Base-by-base conservation (phyloP, 768 basidiomycete genomes). In the Lentinula detonsa region DNA sequence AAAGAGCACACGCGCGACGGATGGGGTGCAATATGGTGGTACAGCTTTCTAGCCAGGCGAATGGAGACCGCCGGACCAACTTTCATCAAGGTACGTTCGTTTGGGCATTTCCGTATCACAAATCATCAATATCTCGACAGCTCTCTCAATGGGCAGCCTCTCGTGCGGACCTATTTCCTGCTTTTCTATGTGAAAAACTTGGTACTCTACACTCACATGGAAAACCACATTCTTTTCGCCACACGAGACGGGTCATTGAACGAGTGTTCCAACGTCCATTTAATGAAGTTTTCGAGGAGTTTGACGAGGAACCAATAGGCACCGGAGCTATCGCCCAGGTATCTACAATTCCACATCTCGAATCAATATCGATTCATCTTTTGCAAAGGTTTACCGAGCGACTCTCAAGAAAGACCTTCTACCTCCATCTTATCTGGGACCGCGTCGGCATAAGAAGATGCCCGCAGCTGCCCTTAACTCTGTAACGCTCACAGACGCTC, bases 121-220 rank as follows among this genome's bases (percentile, higher is more conserved):
- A 63, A 13, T 51, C 50, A 57, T 68, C 39, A 28, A 69, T 57
- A 59, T 62, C 46, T 59, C 21, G 8, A 15, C 70, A 95, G 94
- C 82, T 99, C 59, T 91, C 94, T 4, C 97, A 99, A 82, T 99
- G 97, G 97, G 97, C 97, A 6, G 97, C 90, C 13, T 95, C 95
- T 15, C 85, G 97, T 39, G 90, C 88, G 43, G 97, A 99, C 72
- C 78, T 99, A 2, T 98, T 99, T 74, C 93, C 97, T 2, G 78
- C 86, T 21, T 72, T 84, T 11, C 84, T 99, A 18, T 99, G 97
- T 72, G 83, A 91, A 59, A 82, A 83, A 61, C 78, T 99, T 65
- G 92, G 91, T 35, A 82, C 86, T 50, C 78, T 98, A 18, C 97
- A 99, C 71, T 98, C 97, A 1, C 87, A 83, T 61, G 94, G 87